A percentile compares a stretch with the other conserved stretches of the same genome.
Evolutionary conservation across 768 basidiomycete species (phyloP).

Genomic region (Leccinum uliginosum): DNA sequence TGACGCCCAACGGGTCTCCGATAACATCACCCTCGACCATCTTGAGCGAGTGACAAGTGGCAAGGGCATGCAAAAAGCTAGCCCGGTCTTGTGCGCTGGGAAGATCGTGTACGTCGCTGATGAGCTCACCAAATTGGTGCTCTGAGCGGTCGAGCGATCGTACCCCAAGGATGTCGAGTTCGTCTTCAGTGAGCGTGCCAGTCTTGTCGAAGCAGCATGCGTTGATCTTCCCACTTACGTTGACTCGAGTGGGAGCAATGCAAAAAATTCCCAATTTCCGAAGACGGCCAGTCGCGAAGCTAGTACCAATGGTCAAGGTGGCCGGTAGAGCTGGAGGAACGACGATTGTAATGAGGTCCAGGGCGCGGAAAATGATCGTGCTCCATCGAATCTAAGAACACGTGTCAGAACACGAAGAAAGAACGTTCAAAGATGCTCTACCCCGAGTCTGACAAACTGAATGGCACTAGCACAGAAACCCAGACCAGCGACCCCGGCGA

Average conservation of each 20-base stretch:
- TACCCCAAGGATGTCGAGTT: constrained; percentile 93
- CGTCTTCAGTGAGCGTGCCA: constrained; percentile 96
- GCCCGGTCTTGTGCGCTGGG: constrained; percentile 72
- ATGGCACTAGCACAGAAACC: constrained; percentile 91
- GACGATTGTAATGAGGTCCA: constrained; percentile 95
- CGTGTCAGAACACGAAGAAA: constrained; percentile 2
- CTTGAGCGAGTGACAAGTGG: constrained; percentile 95
- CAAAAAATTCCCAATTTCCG: constrained; percentile 89
- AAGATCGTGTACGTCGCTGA: constrained; percentile 82
- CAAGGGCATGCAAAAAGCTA: constrained; percentile 84
- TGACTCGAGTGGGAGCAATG: constrained; percentile 93
- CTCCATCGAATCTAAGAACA: constrained; percentile 71
- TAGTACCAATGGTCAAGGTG: constrained; percentile 94
- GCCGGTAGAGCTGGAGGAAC: constrained; percentile 97
- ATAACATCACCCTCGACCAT: constrained; percentile 83
- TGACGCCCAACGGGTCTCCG: constrained; percentile 93
- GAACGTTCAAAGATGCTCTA: constrained; percentile 28
- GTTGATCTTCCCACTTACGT: constrained; percentile 93
- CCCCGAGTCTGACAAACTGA: constrained; percentile 88
- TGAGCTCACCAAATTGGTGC: constrained; percentile 84
- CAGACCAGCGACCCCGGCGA: constrained; percentile 84
- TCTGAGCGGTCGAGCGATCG: constrained; percentile 74
- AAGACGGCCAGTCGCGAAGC: constrained; percentile 87
- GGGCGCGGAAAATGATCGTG: constrained; percentile 85
- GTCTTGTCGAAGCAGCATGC: constrained; percentile 99